Conservation (phyloP, 306 rosid species). For the Ormosia semicastrata region DNA sequence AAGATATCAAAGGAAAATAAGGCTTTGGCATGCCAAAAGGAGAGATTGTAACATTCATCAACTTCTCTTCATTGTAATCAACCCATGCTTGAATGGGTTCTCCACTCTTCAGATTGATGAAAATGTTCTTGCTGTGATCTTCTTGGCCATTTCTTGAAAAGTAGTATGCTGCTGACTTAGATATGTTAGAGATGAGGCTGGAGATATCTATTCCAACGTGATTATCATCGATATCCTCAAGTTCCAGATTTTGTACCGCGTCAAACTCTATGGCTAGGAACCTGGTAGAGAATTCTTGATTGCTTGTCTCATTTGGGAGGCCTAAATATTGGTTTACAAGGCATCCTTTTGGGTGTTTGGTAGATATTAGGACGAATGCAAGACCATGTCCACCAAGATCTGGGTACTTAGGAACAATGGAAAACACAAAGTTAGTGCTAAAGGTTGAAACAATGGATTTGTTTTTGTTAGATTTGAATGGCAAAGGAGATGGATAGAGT, state of each 20-base stretch:
- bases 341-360: conserved; percentile 8
- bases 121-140: not conserved
- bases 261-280: conserved; percentile 34
- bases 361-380: conserved; percentile 24
- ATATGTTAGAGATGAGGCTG: conserved; percentile 31
- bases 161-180: conserved; percentile 25
- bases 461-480: conserved; percentile 12
- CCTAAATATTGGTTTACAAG: conserved; percentile 32
- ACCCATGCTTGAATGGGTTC: conserved; percentile 32
- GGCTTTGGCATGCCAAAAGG: conserved; percentile 33
- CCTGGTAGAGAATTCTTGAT: not conserved
- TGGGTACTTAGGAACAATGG: conserved; percentile 27
- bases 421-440: conserved; percentile 34
- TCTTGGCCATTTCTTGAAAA: not conserved
- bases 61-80: conserved; percentile 28
- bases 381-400: conserved; percentile 35
- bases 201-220: conserved; percentile 30
- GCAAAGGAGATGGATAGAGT: conserved; percentile 26
- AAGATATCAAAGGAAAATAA: conserved; percentile 25
- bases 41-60: conserved; percentile 21
- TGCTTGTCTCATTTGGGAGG: conserved; percentile 33
- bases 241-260: conserved; percentile 14
- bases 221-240: conserved; percentile 33
- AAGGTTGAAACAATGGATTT: conserved; percentile 12
- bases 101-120: conserved; percentile 15